A percentile compares a stretch with the other conserved stretches of the same genome.
Evolutionary conservation across 1,139 yeast species (phyloP).

Genomic region (Kodamaea fungicola): DNA sequence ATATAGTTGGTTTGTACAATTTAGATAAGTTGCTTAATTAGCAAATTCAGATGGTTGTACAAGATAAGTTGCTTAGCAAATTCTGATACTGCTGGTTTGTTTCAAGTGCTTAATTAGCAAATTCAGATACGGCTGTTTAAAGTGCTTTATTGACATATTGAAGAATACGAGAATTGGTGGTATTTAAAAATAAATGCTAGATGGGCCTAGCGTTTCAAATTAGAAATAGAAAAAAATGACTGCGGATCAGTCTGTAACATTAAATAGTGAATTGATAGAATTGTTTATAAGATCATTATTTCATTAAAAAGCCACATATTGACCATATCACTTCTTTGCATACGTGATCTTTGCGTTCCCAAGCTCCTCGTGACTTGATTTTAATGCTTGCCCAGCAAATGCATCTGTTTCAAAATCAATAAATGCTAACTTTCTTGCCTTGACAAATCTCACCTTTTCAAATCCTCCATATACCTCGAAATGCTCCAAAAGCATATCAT

Average conservation of each 20-base stretch:
- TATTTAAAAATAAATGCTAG: not conserved
- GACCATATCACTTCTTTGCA: constrained; percentile 27
- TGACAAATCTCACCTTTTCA: constrained; percentile 62
- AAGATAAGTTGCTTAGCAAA: too few species aligned
- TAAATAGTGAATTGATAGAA: too few species aligned
- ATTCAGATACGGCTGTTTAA: too few species aligned
- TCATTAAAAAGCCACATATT: too few species aligned
- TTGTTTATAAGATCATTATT: too few species aligned
- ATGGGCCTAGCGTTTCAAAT: not conserved
- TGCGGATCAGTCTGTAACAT: too few species aligned
- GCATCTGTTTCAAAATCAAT: constrained; percentile 66
- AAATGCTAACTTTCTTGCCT: constrained; percentile 69
- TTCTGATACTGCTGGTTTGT: too few species aligned
- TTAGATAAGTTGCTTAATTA: constrained; percentile 10
- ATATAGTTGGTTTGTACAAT: constrained; percentile 9
- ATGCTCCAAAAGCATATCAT: constrained; percentile 36
- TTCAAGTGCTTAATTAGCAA: too few species aligned
- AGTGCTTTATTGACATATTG: too few species aligned
- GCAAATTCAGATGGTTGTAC: too few species aligned
- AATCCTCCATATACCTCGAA: constrained; percentile 59
- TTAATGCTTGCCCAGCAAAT: constrained; percentile 24
- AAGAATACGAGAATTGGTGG: not conserved
- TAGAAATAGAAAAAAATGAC: too few species aligned
- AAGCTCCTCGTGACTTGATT: constrained; percentile 12
- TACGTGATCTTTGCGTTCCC: constrained; percentile 27